Conservation (phyloP, 306 rosid genomes). For the Vigna unguiculata region DNA sequence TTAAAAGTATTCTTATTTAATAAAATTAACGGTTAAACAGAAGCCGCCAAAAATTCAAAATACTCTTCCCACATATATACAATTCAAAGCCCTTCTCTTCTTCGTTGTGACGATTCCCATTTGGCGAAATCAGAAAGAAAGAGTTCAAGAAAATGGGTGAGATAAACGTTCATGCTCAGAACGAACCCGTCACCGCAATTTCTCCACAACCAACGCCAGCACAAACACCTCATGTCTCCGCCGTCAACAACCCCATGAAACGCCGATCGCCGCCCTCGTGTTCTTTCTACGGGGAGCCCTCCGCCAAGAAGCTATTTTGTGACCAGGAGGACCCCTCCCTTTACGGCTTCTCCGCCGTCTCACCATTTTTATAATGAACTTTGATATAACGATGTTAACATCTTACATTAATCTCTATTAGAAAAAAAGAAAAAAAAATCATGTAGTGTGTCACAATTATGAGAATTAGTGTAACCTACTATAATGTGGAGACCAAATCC, state of each 20-base stretch:
- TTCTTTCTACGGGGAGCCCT: conserved; percentile 12
- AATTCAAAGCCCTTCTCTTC: not conserved
- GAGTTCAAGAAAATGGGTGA: conserved; percentile 22
- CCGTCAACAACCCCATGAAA: conserved; percentile 43
- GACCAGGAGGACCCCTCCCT: conserved; percentile 32
- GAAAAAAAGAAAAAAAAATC: too few relatives aligned
- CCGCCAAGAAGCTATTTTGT: conserved; percentile 42
- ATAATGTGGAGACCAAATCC: too few relatives aligned
- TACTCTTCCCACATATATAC: too few relatives aligned
- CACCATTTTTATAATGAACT: not conserved
- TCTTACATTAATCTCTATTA: too few relatives aligned
- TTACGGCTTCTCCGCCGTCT: conserved; percentile 46
- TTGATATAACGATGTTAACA: too few relatives aligned
- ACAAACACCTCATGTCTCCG: not conserved
- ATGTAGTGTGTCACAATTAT: too few relatives aligned
- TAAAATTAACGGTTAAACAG: too few relatives aligned
- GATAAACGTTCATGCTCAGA: not conserved
- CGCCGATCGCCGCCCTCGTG: conserved; percentile 19
- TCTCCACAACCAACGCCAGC: not conserved
- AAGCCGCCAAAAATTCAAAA: too few relatives aligned
- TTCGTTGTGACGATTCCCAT: not conserved
- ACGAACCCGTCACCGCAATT: not conserved
- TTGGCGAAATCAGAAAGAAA: not conserved
- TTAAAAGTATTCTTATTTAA: too few relatives aligned
- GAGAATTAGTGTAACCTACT: too few relatives aligned